Evolutionary conservation across 805 yeast genomes (phyloP), one percentile per base, ranked within the genome.

Genomic region (Yamadazyma akitaensis): DNA sequence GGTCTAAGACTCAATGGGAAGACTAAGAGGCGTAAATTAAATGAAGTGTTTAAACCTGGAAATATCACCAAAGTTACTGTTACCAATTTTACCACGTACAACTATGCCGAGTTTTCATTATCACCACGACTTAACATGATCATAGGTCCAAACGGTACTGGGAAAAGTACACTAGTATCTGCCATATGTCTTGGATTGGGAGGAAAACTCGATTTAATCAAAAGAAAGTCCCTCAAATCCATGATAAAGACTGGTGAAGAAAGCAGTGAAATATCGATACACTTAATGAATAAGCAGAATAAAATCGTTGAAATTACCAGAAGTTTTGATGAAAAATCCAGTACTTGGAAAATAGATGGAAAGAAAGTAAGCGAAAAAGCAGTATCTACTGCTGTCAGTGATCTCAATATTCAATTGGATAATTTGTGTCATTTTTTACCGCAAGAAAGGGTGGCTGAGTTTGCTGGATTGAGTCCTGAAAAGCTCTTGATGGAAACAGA

Each of bases 141-240:
- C 48, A 85, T 94, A 44, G 99, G 97, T 0, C 97, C 97, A 11
- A 94, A 94, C 62, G 99, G 99, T 31, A 80, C 96, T 0, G 99
- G 99, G 6, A 94, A 94, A 59, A 84, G 94, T 33, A 89, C 98
- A 0, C 80, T 94, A 57, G 91, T 94, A 3, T 88, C 97, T 50
- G 98, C 97, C 0, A 80, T 92, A 0, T 92, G 96, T 60, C 71
- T 94, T 30, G 96, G 97, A 0, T 67, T 94, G 14, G 92, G 85
- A 1, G 98, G 97, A 1, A 81, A 78, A 57, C 76, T 87, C 18
- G 87, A 80, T 34, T 68, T 81, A 37, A 77, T 91, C 48, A 95
- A 94, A 3, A 67, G 86, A 77, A 70, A 85, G 72, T 61, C 79
- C 59, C 63, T 79, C 68, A 80, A 76, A 36, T 83, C 82, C 19